Base-by-base conservation (phyloP, 139 green algal genomes). In the Micractinium sp. region DNA sequence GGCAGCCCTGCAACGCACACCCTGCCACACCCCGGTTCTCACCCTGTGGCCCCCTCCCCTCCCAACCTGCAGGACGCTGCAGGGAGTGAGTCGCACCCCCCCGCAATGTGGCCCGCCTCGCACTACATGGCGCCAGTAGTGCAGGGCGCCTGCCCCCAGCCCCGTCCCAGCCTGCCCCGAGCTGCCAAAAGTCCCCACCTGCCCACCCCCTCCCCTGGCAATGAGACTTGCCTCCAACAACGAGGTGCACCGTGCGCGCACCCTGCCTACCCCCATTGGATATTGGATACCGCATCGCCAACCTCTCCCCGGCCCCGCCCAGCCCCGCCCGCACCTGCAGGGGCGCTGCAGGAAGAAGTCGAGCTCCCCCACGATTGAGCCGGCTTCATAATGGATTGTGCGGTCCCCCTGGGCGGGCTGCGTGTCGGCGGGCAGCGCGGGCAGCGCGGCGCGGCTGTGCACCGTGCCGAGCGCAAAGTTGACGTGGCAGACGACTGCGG, bases 281-380 rank as follows among this genome's bases (percentile, higher is more conserved):
- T n/a, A n/a, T n/a, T n/a, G n/a, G n/a, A n/a, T n/a, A 31, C 38
- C 13, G 29, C 81, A 75, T 0, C 31, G 13, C 56, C 9, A 12
- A 39, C 35, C 56, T 18, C 5, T 33, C 47, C 47, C 47, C 47
- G 47, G 47, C 9, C 9, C 47, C 47, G 2, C 35, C 3, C 76
- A 35, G 38, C 25, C 15, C 5, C 22, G 4, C 78, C 29, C 39
- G n/a, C n/a, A 89, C 82, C 82, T 78, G 56, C 92, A 87, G 3
- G 90, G 89, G 18, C 92, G 89, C 87, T 92, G 66, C 89, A 94
- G 86, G 67, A 95, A 91, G 77, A 92, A 93, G 81, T 95, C 93
- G 12, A 92, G 35, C 81, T 89, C 86, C 9, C 92, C 92, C 15
- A 94, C 63, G 15, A 94, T 86, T 13, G 80, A 63, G 3, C 88